Base-by-base conservation (phyloP, 192 early-diverging fungal species). In the Mortierella hygrophila region DNA sequence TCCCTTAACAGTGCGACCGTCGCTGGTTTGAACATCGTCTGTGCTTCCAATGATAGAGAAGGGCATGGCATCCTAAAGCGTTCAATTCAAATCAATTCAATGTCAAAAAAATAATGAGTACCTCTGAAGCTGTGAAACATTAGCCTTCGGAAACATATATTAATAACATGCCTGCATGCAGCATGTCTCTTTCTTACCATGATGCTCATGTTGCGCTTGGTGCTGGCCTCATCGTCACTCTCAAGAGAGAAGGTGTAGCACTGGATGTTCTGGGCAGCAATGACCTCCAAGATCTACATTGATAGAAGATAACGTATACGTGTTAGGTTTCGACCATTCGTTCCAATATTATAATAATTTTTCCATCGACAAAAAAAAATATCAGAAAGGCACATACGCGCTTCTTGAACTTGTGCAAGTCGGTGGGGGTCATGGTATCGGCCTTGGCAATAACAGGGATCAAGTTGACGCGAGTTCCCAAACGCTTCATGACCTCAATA, bases 401-500 rank as follows among this genome's bases (percentile, higher is more conserved):
- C 88, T 97, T 94, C 90, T 99, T 99, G 94, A 99, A 99, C 81
- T 94, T 93, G 70, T 94, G 93, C 78, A 99, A 90, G 74, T 97
- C 95, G 18, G 93, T 91, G 23, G 97, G 97, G 46, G 98, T 98
- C 89, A 99, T 89, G 41, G 98, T 99, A 90, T 99, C 98, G 60
- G 98, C 97, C 89, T 99, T 99, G 71, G 98, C 97, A 90, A 99
- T 97, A 57, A 99, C 95, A 35, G 98, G 98, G 82, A 99, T 98
- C 88, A 99, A 91, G 89, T 99, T 99, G 77, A 98, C 97, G 79
- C 98, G 95, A 32, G 95, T 94, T 68, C 98, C 96, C 74, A 99
- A 93, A 49, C 95, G 94, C 93, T 98, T 98, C 98, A 99, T 99
- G 78, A 98, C 96, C 82, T 97, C 97, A 85, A 99, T 96, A 81